A percentile compares a stretch with the other conserved stretches of the same genome.
Evolutionary conservation across 2,329 filamentous ascomycete species (phyloP).

Genomic region (Trichophyton benhamiae): DNA sequence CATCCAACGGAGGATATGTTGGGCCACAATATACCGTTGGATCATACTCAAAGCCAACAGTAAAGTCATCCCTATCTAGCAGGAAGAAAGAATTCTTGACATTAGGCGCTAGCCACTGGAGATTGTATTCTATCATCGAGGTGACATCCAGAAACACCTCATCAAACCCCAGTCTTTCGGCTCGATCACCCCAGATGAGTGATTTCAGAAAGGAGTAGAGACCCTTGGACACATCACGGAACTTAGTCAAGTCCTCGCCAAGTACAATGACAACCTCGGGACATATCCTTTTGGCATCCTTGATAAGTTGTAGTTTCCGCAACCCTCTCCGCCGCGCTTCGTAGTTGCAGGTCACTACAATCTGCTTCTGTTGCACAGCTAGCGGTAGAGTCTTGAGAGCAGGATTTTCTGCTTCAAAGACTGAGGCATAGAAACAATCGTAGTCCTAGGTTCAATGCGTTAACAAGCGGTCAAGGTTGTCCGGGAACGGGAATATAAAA

Average conservation of each 20-base stretch:
- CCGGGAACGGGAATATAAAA: conserved; percentile 1
- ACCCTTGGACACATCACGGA: conserved; percentile 73
- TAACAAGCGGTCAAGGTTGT: not conserved
- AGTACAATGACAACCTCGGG: conserved; percentile 76
- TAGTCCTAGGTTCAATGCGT: conserved; percentile 29
- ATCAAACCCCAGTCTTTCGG: conserved; percentile 79
- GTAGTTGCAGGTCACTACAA: conserved; percentile 89
- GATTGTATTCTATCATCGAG: conserved; percentile 74
- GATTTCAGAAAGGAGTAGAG: conserved; percentile 60
- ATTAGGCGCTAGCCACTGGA: conserved; percentile 54
- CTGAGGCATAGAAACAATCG: conserved; percentile 83
- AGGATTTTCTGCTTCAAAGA: conserved; percentile 71
- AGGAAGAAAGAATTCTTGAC: conserved; percentile 65
- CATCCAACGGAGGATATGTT: conserved; percentile 37
- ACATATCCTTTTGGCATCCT: conserved; percentile 65
- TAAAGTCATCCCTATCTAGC: conserved; percentile 59
- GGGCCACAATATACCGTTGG: conserved; percentile 55
- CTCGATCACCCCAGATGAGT: conserved; percentile 65
- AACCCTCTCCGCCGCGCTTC: conserved; percentile 57
- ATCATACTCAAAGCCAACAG: conserved; percentile 68
- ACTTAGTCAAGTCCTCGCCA: conserved; percentile 74
- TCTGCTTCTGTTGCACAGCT: conserved; percentile 85
- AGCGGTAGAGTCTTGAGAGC: conserved; percentile 59
- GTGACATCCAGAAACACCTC: conserved; percentile 76
- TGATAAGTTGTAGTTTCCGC: conserved; percentile 72